Evolutionary conservation across 2,329 filamentous ascomycete species (phyloP).

Genomic region (Didymella keratinophila): DNA sequence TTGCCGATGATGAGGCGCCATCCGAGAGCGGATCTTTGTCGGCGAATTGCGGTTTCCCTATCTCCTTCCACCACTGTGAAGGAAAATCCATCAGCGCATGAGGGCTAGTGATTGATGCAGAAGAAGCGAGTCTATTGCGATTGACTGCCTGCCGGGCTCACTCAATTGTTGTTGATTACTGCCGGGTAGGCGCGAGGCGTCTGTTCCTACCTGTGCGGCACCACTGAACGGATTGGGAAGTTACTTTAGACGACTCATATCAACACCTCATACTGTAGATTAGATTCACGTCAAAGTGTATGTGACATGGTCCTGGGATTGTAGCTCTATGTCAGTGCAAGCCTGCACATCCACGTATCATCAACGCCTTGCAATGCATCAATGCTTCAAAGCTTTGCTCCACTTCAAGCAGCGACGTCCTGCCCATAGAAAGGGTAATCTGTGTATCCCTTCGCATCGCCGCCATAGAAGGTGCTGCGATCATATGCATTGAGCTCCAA

Average conservation of each 20-base stretch:
- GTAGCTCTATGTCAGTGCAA: background rate
- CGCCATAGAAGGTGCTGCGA: slow-evolving; percentile 56
- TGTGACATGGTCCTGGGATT: background rate
- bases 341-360: background rate
- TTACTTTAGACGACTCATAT: background rate
- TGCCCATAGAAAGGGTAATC: slow-evolving; percentile 51
- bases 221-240: background rate
- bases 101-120: background rate
- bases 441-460: slow-evolving; percentile 51
- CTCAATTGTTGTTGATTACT: background rate
- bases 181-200: background rate
- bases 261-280: background rate
- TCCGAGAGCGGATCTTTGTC: slow-evolving; percentile 6
- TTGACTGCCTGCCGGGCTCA: background rate
- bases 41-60: slow-evolving; percentile 2
- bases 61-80: background rate
- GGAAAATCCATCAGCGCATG: background rate
- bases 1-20: slow-evolving; percentile 12
- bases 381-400: background rate
- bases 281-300: background rate
- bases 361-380: slow-evolving; percentile 11
- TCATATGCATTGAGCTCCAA: slow-evolving; percentile 52
- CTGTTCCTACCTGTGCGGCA: background rate
- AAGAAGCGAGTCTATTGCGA: background rate
- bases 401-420: slow-evolving; percentile 27